These are phyloP conservation scores for Platanthera guangdongensis DNA, from an alignment of 106 monocot species.

Conservation along the genomic window DNA sequence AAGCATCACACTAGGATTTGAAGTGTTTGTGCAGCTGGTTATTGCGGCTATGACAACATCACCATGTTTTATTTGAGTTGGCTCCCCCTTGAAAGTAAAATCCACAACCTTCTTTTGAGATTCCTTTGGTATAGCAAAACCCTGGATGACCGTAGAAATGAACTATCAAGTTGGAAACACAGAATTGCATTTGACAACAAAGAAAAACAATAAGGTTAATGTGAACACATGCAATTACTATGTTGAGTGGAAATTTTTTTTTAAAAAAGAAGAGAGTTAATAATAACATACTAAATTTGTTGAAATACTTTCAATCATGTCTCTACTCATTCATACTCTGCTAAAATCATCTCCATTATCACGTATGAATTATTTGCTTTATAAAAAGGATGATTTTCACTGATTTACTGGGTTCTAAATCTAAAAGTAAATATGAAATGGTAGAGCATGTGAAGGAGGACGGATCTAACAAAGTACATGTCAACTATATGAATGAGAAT, in stretches of 20 bases:
- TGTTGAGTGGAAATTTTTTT: not conserved
- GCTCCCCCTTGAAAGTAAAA: slow-evolving; percentile 69
- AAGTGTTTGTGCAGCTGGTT: slow-evolving; percentile 95
- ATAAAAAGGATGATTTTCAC: no score
- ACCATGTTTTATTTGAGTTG: slow-evolving; percentile 77
- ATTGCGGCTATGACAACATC: slow-evolving; percentile 96
- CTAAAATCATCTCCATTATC: not conserved
- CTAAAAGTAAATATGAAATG: no score
- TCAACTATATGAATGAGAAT: no score
- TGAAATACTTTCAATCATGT: not conserved
- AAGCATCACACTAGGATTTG: slow-evolving; percentile 97
- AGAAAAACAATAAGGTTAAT: not conserved
- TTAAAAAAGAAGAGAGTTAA: not conserved
- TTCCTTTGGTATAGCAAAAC: slow-evolving; percentile 92
- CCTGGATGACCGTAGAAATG: slow-evolving; percentile 30
- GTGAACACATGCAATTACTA: not conserved
- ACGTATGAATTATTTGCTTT: no score
- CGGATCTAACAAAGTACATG: no score
- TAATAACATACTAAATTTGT: not conserved
- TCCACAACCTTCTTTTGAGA: slow-evolving; percentile 58
- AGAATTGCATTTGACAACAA: not conserved
- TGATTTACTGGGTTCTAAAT: no score
- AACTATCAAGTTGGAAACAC: not conserved
- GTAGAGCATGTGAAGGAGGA: no score
- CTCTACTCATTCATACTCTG: not conserved